A percentile compares a stretch with the other conserved stretches of the same genome.
Evolutionary conservation across 1,284 basidiomycete species (phyloP).

Genomic region (Thecaphora thlaspeos): DNA sequence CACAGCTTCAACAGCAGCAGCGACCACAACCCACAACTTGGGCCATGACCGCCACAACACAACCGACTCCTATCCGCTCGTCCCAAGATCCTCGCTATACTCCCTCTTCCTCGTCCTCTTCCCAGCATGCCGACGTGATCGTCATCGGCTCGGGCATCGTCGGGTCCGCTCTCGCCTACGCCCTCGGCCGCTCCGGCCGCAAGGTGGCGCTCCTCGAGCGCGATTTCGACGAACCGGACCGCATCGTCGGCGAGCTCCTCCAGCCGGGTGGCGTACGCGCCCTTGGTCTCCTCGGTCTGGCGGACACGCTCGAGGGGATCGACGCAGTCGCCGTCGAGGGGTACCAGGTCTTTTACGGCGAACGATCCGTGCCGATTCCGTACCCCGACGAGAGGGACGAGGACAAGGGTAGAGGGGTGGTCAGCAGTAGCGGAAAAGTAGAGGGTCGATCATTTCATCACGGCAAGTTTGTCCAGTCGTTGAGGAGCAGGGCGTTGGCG

Average conservation of each 20-base stretch:
- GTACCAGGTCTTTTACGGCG: slow-evolving; percentile 77
- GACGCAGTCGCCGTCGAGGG: slow-evolving; percentile 82
- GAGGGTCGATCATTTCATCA: slow-evolving; percentile 86
- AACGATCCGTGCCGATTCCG: slow-evolving; percentile 73
- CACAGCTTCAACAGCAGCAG: too few relatives aligned
- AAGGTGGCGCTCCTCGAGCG: slow-evolving; percentile 63
- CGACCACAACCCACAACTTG: too few relatives aligned
- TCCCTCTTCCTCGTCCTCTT: too few relatives aligned
- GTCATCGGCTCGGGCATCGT: slow-evolving; percentile 57
- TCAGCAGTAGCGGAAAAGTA: slow-evolving; percentile 52
- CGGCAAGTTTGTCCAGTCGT: slow-evolving; percentile 80
- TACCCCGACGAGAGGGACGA: slow-evolving; percentile 67
- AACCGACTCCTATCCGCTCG: too few relatives aligned
- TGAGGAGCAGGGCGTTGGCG: slow-evolving; percentile 69
- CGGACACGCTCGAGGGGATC: slow-evolving; percentile 73
- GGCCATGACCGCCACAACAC: too few relatives aligned
- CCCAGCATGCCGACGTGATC: slow-evolving; percentile 32
- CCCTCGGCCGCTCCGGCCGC: slow-evolving; percentile 52
- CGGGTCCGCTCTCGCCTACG: slow-evolving; percentile 48
- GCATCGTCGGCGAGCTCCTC: slow-evolving; percentile 94
- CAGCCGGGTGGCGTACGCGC: slow-evolving; percentile 88
- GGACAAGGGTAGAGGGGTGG: slow-evolving; percentile 28
- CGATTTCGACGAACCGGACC: slow-evolving; percentile 85
- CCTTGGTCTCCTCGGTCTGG: slow-evolving; percentile 73
- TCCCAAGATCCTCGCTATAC: too few relatives aligned